These are phyloP conservation scores for Perkinsus marinus DNA, from an alignment of 169 alveolate species.

Conservation along the genomic window DNA sequence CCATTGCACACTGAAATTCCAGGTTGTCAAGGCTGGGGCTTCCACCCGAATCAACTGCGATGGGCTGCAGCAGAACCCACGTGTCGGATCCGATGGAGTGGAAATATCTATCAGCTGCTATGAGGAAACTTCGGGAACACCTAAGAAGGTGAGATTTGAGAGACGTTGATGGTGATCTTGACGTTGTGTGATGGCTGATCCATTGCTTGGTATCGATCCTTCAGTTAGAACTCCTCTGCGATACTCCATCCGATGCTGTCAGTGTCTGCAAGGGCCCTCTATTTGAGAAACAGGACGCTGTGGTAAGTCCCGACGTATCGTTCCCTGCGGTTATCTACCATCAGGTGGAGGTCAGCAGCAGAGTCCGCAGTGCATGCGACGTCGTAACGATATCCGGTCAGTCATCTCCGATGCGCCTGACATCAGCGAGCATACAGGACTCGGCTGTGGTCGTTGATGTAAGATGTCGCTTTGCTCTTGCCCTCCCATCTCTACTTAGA, in stretches of 20 bases:
- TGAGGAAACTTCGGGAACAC: neutral
- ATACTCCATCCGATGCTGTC: neutral
- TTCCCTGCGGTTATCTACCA: neutral
- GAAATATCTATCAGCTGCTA: neutral
- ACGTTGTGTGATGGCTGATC: too few relatives aligned
- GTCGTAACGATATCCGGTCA: neutral
- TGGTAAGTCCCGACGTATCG: neutral
- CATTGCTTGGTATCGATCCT: too few relatives aligned
- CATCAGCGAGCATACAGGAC: neutral
- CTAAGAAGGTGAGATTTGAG: too few relatives aligned
- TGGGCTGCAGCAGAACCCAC: neutral
- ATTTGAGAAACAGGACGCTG: neutral
- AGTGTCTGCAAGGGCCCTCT: neutral
- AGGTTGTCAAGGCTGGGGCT: neutral
- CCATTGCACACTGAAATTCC: too few relatives aligned
- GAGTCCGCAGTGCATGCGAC: neutral
- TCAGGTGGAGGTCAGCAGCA: neutral
- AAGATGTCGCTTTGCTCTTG: neutral
- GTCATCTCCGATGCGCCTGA: neutral
- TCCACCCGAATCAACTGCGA: neutral
- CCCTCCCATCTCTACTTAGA: neutral
- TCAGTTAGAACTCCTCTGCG: neutral
- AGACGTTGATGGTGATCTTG: neutral
- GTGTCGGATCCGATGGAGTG: neutral
- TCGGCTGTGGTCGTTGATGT: neutral